Percentiles rank a stretch among this genome's conserved stretches.
Conservation (phyloP, 495 filamentous ascomycete species). For the Articulospora tetracladia region DNA sequence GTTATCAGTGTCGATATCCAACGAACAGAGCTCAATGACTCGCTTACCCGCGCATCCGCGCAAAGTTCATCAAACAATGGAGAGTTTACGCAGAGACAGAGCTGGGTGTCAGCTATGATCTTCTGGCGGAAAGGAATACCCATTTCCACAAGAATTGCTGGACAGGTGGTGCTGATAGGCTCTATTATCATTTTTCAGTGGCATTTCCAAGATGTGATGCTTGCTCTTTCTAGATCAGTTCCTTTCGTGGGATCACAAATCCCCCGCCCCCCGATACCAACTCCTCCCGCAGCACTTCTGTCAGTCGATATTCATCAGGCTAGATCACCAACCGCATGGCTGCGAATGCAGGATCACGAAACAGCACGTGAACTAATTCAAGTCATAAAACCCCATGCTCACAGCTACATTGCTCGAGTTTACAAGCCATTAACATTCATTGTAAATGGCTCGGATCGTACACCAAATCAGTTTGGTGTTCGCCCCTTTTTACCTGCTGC, state of each 20-base stretch:
- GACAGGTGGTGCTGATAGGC: conserved; percentile 56
- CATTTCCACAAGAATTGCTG: conserved; percentile 54
- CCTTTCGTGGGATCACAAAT: conserved; percentile 21
- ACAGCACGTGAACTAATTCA: conserved; percentile 67
- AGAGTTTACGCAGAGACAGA: conserved; percentile 21
- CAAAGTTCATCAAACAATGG: neutral
- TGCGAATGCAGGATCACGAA: conserved; percentile 68
- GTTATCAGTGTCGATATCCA: conserved; percentile 72
- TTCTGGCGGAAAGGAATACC: conserved; percentile 39
- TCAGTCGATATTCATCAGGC: conserved; percentile 58
- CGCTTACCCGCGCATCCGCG: conserved; percentile 9
- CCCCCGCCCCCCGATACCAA: conserved; percentile 31
- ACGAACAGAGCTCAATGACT: conserved; percentile 55
- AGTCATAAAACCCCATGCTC: conserved; percentile 59
- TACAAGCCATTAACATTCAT: conserved; percentile 67
- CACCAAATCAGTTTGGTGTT: conserved; percentile 32
- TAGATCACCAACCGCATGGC: conserved; percentile 64
- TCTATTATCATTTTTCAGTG: conserved; percentile 59
- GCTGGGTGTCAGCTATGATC: conserved; percentile 45
- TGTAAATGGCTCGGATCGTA: conserved; percentile 57
- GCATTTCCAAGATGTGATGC: conserved; percentile 55
- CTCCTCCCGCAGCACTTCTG: conserved; percentile 19
- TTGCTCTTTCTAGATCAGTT: conserved; percentile 26
- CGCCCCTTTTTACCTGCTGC: conserved; percentile 45
- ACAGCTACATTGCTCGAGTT: conserved; percentile 63